A percentile compares a stretch with the other conserved stretches of the same genome.
Evolutionary conservation across 257 asterid species (phyloP).

Genomic region (Primulina tabacum): DNA sequence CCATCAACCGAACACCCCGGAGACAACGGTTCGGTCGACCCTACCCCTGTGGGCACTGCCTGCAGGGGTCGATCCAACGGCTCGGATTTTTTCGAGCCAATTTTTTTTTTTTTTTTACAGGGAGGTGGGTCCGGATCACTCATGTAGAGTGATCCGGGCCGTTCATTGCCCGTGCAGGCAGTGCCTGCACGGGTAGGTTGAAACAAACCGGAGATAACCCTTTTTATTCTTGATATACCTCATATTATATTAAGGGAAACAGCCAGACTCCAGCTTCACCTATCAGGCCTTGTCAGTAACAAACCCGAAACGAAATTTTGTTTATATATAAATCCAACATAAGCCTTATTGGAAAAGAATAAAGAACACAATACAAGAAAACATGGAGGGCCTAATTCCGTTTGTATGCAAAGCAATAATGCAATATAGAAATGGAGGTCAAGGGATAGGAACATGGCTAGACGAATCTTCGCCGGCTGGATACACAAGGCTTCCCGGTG

Average conservation of each 20-base stretch:
- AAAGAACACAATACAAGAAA: neutral
- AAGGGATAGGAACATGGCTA: constrained; percentile 39
- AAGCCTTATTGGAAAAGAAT: constrained; percentile 14
- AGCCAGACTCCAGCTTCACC: constrained; percentile 45
- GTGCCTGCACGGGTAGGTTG: too few relatives aligned
- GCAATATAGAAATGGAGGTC: constrained; percentile 63
- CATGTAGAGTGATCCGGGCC: too few relatives aligned
- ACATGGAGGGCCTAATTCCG: constrained; percentile 90
- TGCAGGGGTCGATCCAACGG: too few relatives aligned
- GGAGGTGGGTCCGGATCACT: too few relatives aligned
- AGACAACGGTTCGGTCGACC: too few relatives aligned
- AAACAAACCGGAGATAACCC: neutral
- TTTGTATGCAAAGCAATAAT: constrained; percentile 70
- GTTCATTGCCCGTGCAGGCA: too few relatives aligned
- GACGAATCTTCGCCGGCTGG: constrained; percentile 50
- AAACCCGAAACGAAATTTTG: too few relatives aligned
- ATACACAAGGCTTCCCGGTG: constrained; percentile 71
- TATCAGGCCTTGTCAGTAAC: constrained; percentile 58
- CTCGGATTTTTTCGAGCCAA: too few relatives aligned
- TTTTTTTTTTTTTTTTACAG: too few relatives aligned
- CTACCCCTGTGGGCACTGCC: too few relatives aligned
- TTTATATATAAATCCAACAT: constrained; percentile 7
- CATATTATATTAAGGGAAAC: constrained; percentile 39
- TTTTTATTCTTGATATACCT: constrained; percentile 20
- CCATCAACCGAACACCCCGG: neutral